Evolutionary conservation across 2,329 filamentous ascomycete genomes (phyloP).

Genomic region (Scytalidium lignicola): DNA sequence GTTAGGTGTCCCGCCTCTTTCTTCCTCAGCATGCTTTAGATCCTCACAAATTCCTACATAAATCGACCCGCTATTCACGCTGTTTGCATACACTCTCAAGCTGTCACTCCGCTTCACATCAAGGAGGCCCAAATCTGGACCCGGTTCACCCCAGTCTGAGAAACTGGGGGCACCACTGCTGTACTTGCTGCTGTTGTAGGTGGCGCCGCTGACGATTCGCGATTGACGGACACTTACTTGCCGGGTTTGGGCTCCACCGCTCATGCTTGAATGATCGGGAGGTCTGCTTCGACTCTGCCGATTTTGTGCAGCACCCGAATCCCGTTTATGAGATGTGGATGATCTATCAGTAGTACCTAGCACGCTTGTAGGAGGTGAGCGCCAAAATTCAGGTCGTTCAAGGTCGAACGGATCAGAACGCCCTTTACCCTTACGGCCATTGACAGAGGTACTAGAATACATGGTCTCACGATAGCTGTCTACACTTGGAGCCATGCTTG

Average conservation of each 20-base stretch:
- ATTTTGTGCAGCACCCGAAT: too few relatives aligned
- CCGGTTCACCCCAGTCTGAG: slow-evolving; percentile 47
- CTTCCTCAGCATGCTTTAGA: background rate
- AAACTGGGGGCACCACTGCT: slow-evolving; percentile 18
- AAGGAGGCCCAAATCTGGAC: slow-evolving; percentile 46
- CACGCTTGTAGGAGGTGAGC: background rate
- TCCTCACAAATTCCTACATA: background rate
- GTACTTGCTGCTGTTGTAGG: slow-evolving; percentile 19
- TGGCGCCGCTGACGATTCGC: slow-evolving; percentile 6
- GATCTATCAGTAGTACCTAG: too few relatives aligned
- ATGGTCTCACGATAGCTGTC: slow-evolving; percentile 33
- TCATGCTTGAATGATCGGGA: background rate
- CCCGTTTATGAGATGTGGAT: too few relatives aligned
- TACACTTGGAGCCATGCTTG: slow-evolving; percentile 24
- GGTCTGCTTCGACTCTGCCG: too few relatives aligned
- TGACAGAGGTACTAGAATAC: slow-evolving; percentile 34
- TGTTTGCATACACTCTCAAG: slow-evolving; percentile 13
- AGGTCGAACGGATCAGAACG: slow-evolving; percentile 62
- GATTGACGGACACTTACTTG: background rate
- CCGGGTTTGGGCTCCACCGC: background rate
- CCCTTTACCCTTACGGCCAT: slow-evolving; percentile 48
- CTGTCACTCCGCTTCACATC: slow-evolving; percentile 13
- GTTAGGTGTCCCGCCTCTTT: background rate
- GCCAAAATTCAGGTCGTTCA: slow-evolving; percentile 46
- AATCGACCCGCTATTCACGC: background rate